phyloP scores from a whole-genome alignment of 352 stramenopile species.

The Pythium monospermum region DNA sequence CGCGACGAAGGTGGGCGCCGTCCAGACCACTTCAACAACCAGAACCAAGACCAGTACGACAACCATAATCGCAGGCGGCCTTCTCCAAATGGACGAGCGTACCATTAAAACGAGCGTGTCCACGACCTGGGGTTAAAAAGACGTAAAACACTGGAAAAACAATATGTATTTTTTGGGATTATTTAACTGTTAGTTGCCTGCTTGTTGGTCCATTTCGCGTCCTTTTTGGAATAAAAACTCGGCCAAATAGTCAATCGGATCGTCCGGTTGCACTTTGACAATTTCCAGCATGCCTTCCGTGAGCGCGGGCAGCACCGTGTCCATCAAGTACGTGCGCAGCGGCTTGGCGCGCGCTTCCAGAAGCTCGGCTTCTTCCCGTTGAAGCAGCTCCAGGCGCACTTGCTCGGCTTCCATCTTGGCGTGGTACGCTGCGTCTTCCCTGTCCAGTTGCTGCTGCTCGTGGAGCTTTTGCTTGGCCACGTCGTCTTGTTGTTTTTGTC shows the following conservation, averaged over 20 bases:
- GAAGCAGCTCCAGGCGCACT: constrained; percentile 60
- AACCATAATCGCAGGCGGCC: too few relatives aligned
- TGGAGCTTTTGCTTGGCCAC: constrained; percentile 29
- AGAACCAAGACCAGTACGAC: too few relatives aligned
- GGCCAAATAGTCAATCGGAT: constrained; percentile 86
- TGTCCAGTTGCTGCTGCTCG: constrained; percentile 44
- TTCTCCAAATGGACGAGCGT: too few relatives aligned
- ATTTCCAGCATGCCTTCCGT: constrained; percentile 85
- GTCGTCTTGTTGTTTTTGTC: constrained; percentile 43
- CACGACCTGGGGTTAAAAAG: too few relatives aligned
- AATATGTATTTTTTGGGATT: too few relatives aligned
- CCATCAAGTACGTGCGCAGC: constrained; percentile 76
- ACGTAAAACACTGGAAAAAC: too few relatives aligned
- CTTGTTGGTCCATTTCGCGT: constrained; percentile 45
- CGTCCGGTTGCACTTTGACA: constrained; percentile 78
- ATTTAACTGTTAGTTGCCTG: too few relatives aligned
- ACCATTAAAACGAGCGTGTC: too few relatives aligned
- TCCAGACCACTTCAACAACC: too few relatives aligned
- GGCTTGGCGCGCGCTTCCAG: constrained; percentile 77
- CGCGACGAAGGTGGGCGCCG: background rate
- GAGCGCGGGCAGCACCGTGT: constrained; percentile 78
- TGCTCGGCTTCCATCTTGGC: constrained; percentile 48
- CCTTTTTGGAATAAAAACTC: constrained; percentile 85
- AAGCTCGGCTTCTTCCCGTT: constrained; percentile 76
- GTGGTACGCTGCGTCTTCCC: constrained; percentile 39